Base-by-base conservation (phyloP, 2,329 filamentous ascomycete genomes). In the Lomentospora prolificans region DNA sequence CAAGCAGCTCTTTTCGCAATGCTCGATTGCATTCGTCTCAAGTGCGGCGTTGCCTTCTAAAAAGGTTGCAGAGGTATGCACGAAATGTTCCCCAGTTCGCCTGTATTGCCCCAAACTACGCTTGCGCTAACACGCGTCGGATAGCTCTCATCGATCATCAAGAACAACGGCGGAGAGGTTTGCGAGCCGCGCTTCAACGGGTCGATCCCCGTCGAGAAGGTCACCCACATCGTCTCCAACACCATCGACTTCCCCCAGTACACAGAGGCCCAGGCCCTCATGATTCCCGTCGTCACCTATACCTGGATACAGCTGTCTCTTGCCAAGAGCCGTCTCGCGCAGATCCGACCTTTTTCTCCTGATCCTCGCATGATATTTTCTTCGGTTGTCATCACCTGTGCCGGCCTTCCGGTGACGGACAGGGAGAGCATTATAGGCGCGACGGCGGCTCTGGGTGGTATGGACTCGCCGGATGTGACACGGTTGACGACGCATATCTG, bases 211-310 rank as follows among this genome's bases (percentile, higher is more conserved):
- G 71, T 82, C 27, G 65, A 72, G 52, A 63, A 74, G 56, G 72
- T 75, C 52, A 80, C 79, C 22, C 80, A 83, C 63, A 77, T 84
- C 59, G 65, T 84, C 51, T 75, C 91, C 57, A 82, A 85, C 57
- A 92, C 87, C 1, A 87, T 90, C 69, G 90, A 99, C 67, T 99
- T 99, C 63, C 85, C 89, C n/a, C 84, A 92, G 64, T 97, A 94
- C 67, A 76, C 81, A 58, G 78, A 82, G 59, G 85, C 89, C 1
- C 78, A 86, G 60, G 86, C 89, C 51, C 75, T 82, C 60, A 86
- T 95, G 78, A 85, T 94, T 52, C 87, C 90, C 9, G 87, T 97
- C 1, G 85, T 97, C 27, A 91, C 84, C 60, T 84, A 88, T 3
- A 75, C 80, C 57, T 99, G 94, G 92, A 80, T 96, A 50, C 77